These are phyloP conservation scores for Phialophora verrucosa DNA, from an alignment of 2,329 filamentous ascomycete species.

Conservation along the genomic window DNA sequence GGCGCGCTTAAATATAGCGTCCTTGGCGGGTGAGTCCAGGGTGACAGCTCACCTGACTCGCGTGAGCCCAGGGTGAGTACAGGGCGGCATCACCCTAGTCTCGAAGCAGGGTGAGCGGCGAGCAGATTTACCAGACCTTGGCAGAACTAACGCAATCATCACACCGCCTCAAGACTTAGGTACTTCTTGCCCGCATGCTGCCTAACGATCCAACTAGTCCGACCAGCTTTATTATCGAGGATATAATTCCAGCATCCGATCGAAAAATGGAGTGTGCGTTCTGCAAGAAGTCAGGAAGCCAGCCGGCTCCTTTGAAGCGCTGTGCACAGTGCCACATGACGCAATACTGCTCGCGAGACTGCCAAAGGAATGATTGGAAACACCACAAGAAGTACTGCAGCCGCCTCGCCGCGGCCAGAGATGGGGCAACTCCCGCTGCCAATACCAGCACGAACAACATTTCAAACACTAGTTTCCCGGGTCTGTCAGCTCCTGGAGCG, in stretches of 20 bases:
- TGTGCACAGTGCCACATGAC: constrained; percentile 30
- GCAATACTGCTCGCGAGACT: constrained; percentile 59
- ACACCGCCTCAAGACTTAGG: background rate
- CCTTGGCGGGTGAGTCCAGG: no score
- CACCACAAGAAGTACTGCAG: constrained; percentile 48
- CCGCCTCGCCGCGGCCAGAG: background rate
- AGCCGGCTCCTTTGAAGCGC: background rate
- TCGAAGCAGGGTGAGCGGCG: no score
- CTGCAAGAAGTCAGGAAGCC: background rate
- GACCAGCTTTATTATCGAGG: background rate
- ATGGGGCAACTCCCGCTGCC: background rate
- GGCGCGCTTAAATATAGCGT: no score
- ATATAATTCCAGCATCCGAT: background rate
- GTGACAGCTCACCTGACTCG: no score
- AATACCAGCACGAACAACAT: background rate
- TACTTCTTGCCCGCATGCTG: background rate
- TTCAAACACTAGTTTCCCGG: background rate
- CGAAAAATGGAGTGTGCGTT: background rate
- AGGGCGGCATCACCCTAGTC: no score
- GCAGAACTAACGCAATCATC: background rate
- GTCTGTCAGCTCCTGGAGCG: background rate
- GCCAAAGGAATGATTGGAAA: constrained; percentile 60
- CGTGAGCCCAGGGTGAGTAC: no score
- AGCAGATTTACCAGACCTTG: no score
- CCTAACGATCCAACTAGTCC: background rate